Conservation (phyloP, 306 rosid species). For the Casuarina equisetifolia region DNA sequence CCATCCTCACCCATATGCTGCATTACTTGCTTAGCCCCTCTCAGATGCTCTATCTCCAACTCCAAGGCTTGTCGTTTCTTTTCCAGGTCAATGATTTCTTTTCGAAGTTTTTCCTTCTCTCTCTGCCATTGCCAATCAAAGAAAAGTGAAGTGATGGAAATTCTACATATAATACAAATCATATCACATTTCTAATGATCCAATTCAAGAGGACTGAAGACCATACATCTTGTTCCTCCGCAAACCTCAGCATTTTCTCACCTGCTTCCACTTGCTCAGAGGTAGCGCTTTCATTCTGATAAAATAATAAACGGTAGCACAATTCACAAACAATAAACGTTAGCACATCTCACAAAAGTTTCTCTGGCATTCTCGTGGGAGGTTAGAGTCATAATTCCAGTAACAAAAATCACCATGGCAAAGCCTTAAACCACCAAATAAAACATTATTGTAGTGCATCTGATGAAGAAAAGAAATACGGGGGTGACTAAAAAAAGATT, state of each 20-base stretch:
- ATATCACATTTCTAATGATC: background rate
- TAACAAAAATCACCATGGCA: no score
- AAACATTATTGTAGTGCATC: no score
- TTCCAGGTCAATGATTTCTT: conserved; percentile 55
- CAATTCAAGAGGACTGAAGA: background rate
- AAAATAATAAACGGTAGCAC: background rate
- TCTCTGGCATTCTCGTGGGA: no score
- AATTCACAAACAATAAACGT: background rate
- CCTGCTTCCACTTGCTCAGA: conserved; percentile 65
- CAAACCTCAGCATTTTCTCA: conserved; percentile 53
- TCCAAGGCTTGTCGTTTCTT: conserved; percentile 66
- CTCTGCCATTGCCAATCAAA: conserved; percentile 44
- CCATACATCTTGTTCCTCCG: conserved; percentile 63
- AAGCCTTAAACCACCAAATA: no score
- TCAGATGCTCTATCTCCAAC: conserved; percentile 60
- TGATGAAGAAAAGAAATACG: no score
- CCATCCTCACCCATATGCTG: conserved; percentile 65
- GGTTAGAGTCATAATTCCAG: no score
- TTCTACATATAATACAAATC: background rate
- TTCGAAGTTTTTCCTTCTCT: conserved; percentile 56
- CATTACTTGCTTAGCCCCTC: conserved; percentile 73
- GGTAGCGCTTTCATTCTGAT: conserved; percentile 68
- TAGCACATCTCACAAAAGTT: background rate
- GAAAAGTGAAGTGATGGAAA: background rate
- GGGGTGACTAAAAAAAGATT: conserved; percentile 15